Percentiles rank a stretch among this genome's conserved stretches.
phyloP scores from a whole-genome alignment of 73 alveolate genomes.

The Stentor roeselii region DNA sequence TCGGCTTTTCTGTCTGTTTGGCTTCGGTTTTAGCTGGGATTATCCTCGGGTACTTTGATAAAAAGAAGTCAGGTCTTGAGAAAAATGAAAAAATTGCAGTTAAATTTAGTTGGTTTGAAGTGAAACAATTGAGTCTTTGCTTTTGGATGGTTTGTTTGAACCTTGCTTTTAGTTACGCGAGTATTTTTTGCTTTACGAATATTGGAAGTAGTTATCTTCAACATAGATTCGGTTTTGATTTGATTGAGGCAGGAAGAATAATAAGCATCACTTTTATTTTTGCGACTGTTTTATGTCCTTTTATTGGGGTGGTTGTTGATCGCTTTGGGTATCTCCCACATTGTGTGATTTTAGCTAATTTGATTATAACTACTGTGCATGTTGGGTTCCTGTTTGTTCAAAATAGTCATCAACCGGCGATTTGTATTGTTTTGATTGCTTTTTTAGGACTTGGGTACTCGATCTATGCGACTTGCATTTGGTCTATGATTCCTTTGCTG shows the following conservation, averaged over 20 bases:
- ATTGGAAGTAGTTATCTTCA: slow-evolving; percentile 51
- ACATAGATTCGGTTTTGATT: slow-evolving; percentile 47
- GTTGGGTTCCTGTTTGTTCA: slow-evolving; percentile 35
- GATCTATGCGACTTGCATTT: slow-evolving; percentile 75
- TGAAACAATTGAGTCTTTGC: slow-evolving; percentile 61
- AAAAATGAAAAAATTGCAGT: slow-evolving; percentile 39
- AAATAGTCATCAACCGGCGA: slow-evolving; percentile 36
- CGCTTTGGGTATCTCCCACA: slow-evolving; percentile 60
- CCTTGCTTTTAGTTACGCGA: slow-evolving; percentile 55
- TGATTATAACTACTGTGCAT: slow-evolving; percentile 48
- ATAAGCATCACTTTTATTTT: slow-evolving; percentile 48
- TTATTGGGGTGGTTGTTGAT: slow-evolving; percentile 63
- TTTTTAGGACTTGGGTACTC: slow-evolving; percentile 71
- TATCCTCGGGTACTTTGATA: slow-evolving; percentile 44
- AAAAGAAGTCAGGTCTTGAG: too few species aligned
- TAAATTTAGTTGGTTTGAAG: slow-evolving; percentile 65
- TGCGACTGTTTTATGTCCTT: slow-evolving; percentile 71
- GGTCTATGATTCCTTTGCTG: slow-evolving; percentile 77
- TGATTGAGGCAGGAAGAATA: slow-evolving; percentile 52
- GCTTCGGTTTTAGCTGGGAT: slow-evolving; percentile 49
- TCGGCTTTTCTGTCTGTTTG: slow-evolving; percentile 52
- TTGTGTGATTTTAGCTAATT: slow-evolving; percentile 39
- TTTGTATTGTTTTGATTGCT: slow-evolving; percentile 48
- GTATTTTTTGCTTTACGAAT: slow-evolving; percentile 63
- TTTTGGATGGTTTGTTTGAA: slow-evolving; percentile 61